Evolutionary conservation across 2,329 filamentous ascomycete species (phyloP).

Genomic region (Hypoxylon sp.): DNA sequence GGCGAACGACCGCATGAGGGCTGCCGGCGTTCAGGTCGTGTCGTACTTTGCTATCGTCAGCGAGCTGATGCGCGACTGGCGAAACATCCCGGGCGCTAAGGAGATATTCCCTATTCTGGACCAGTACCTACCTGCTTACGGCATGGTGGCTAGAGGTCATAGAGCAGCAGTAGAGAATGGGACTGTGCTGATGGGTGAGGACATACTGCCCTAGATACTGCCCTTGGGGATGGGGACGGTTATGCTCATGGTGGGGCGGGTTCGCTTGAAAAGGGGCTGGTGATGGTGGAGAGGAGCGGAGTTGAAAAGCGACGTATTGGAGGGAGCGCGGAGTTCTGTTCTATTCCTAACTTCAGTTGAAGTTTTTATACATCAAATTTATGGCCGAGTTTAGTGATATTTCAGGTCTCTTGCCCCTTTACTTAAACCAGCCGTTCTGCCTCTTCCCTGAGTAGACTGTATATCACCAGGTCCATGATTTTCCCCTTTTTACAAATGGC

Average conservation of each 20-base stretch:
- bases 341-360: not conserved
- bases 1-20: constrained; percentile 74
- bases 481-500: constrained; percentile 58
- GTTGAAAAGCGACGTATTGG: not conserved
- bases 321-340: not conserved
- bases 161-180: constrained; percentile 70
- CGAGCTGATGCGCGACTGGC: constrained; percentile 79
- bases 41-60: constrained; percentile 72
- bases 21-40: constrained; percentile 73
- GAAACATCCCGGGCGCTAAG: constrained; percentile 62
- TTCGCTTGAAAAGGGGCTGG: not conserved
- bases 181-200: constrained; percentile 68
- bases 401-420: not conserved
- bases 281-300: not conserved
- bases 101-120: constrained; percentile 74
- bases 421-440: constrained; percentile 23
- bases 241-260: not conserved
- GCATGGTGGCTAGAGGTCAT: constrained; percentile 71
- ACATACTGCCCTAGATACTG: constrained; percentile 37
- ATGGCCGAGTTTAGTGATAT: not conserved
- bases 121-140: constrained; percentile 73
- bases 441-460: constrained; percentile 56
- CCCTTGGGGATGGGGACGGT: not conserved
- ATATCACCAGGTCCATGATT: constrained; percentile 54
- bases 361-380: not conserved